Conservation (phyloP, 352 stramenopile species). For the Elongisporangium undulatum region DNA sequence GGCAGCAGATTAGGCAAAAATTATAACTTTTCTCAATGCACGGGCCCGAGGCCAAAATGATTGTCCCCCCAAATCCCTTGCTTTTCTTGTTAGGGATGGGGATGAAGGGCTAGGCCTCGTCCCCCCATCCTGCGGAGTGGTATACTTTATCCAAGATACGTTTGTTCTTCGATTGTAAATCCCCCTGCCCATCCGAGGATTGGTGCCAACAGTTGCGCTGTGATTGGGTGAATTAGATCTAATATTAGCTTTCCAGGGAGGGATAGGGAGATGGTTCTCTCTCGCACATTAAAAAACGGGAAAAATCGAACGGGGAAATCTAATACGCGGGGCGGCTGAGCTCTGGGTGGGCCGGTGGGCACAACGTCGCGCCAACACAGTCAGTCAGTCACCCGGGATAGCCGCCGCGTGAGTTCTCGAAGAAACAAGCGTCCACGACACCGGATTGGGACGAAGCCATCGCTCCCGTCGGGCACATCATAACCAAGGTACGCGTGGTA, state of each 20-base stretch:
- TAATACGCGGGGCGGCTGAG: not conserved
- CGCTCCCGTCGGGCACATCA: not conserved
- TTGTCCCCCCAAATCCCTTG: not conserved
- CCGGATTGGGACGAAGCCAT: conserved; percentile 1
- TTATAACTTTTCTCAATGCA: not conserved
- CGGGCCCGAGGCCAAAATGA: not conserved
- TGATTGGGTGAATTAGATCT: not conserved
- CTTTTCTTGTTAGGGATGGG: not conserved
- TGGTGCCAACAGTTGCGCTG: not conserved
- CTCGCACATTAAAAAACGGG: not conserved
- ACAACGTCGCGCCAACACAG: not conserved
- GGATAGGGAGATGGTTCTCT: not conserved
- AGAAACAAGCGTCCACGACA: not conserved
- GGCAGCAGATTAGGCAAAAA: not conserved
- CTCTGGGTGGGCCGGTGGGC: not conserved
- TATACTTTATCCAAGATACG: not conserved
- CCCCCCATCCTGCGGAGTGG: not conserved
- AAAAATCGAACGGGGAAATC: not conserved
- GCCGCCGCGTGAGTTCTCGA: not conserved
- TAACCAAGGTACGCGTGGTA: not conserved
- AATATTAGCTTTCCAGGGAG: not conserved
- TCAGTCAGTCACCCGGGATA: not conserved
- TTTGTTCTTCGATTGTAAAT: not conserved
- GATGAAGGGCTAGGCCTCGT: not conserved
- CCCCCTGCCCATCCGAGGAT: not conserved